Percentiles rank a stretch among this genome's conserved stretches.
These are phyloP conservation scores for Mrakia frigida DNA, from an alignment of 768 basidiomycete species.

Conservation along the genomic window DNA sequence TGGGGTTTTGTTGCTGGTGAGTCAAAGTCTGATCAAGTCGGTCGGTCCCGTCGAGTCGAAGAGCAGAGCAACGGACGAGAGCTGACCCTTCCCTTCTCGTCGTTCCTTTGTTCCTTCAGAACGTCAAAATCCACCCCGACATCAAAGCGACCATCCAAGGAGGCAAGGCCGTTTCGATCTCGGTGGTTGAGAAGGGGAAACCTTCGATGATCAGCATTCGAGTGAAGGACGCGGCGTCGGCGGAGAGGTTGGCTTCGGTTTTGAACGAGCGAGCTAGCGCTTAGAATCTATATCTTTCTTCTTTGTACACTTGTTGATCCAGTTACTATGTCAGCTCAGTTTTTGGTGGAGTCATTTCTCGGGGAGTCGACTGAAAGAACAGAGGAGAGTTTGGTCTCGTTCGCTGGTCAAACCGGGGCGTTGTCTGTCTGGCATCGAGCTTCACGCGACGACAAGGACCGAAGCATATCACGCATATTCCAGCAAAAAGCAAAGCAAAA, in stretches of 20 bases:
- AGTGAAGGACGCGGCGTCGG: conserved; percentile 10
- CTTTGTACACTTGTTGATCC: too few relatives aligned
- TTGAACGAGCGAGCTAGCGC: not conserved
- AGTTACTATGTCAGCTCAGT: too few relatives aligned
- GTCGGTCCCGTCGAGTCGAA: too few relatives aligned
- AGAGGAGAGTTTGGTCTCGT: too few relatives aligned
- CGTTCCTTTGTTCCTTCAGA: not conserved
- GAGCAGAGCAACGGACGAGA: not conserved
- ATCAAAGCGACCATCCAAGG: conserved; percentile 8
- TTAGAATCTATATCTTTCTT: not conserved
- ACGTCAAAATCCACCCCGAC: conserved; percentile 23
- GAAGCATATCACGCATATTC: too few relatives aligned
- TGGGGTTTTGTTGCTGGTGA: conserved; percentile 28
- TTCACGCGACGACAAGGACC: too few relatives aligned
- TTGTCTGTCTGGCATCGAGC: too few relatives aligned
- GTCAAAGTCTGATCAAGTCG: too few relatives aligned
- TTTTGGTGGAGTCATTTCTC: too few relatives aligned
- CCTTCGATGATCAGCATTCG: conserved; percentile 1
- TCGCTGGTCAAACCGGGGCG: too few relatives aligned
- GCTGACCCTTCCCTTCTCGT: not conserved
- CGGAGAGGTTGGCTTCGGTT: conserved; percentile 1
- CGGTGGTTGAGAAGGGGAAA: conserved; percentile 24
- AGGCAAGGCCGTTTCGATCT: conserved; percentile 4
- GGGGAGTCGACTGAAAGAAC: too few relatives aligned
- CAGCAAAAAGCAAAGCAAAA: too few relatives aligned